These are phyloP conservation scores for Trichosporon sp. DNA, from an alignment of 1,284 basidiomycete genomes.

Conservation along the genomic window DNA sequence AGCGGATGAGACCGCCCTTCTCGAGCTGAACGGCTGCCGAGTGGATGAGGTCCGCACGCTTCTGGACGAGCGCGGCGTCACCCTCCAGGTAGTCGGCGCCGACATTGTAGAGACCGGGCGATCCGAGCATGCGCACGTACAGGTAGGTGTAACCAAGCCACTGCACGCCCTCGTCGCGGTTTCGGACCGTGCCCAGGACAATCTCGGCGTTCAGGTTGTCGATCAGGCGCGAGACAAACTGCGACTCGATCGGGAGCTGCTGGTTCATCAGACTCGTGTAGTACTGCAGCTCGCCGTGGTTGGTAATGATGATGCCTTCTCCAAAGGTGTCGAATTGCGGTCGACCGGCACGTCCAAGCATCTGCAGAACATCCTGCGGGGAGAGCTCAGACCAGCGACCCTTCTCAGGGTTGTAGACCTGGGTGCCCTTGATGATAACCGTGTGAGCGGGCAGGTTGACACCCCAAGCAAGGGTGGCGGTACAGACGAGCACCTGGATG, in stretches of 20 bases:
- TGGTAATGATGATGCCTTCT: conserved; percentile 98
- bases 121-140: conserved; percentile 93
- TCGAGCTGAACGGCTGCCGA: conserved; percentile 90
- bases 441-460: conserved; percentile 97
- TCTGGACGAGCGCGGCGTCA: conserved; percentile 79
- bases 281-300: conserved; percentile 94
- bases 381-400: conserved; percentile 96
- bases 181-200: conserved; percentile 89
- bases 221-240: conserved; percentile 85
- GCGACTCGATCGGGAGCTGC: conserved; percentile 93
- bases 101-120: conserved; percentile 83
- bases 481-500: conserved; percentile 92
- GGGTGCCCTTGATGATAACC: conserved; percentile 98
- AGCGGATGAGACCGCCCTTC: conserved; percentile 89
- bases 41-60: conserved; percentile 87
- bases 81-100: conserved; percentile 80
- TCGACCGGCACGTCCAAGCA: conserved; percentile 96
- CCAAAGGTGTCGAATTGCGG: conserved; percentile 97
- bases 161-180: conserved; percentile 93
- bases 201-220: conserved; percentile 98
- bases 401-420: conserved; percentile 98
- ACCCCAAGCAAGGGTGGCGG: conserved; percentile 98
- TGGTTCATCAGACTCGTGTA: conserved; percentile 91
- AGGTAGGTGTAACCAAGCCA: conserved; percentile 95
- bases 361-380: conserved; percentile 94